A percentile compares a stretch with the other conserved stretches of the same genome.
These are phyloP conservation scores for Clavispora fructus DNA, from an alignment of 805 yeast genomes.

Conservation along the genomic window DNA sequence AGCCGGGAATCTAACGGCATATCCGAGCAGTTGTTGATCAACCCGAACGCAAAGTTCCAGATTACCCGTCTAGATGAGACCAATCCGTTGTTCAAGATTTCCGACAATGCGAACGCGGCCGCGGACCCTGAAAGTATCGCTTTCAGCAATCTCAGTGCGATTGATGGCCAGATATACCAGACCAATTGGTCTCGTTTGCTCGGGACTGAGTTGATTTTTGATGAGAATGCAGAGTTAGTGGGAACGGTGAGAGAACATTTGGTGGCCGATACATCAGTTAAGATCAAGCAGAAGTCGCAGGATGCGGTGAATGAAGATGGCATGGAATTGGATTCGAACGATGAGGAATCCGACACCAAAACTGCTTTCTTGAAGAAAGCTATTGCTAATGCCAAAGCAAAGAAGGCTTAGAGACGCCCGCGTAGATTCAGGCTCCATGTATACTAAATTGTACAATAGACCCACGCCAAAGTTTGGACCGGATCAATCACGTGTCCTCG, in stretches of 20 bases:
- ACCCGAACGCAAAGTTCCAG: conserved; percentile 38
- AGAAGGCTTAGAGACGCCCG: neutral
- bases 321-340: conserved; percentile 12
- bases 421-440: neutral
- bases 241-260: conserved; percentile 39
- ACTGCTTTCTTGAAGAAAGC: conserved; percentile 21
- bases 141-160: conserved; percentile 26
- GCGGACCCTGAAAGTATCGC: conserved; percentile 14
- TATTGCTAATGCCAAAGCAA: conserved; percentile 9
- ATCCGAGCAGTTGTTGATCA: conserved; percentile 25
- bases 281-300: conserved; percentile 13
- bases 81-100: conserved; percentile 32
- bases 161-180: conserved; percentile 51
- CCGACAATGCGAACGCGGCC: conserved; percentile 23
- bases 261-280: conserved; percentile 23
- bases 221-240: conserved; percentile 38
- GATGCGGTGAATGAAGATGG: conserved; percentile 14
- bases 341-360: conserved; percentile 11
- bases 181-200: conserved; percentile 74
- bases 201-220: conserved; percentile 61
- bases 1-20: conserved; percentile 4
- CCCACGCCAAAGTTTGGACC: neutral
- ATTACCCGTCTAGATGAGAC: conserved; percentile 28
- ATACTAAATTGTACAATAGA: neutral
- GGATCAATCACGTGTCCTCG: neutral